These are phyloP conservation scores for Epithele typhae DNA, from an alignment of 768 basidiomycete genomes.

Conservation along the genomic window DNA sequence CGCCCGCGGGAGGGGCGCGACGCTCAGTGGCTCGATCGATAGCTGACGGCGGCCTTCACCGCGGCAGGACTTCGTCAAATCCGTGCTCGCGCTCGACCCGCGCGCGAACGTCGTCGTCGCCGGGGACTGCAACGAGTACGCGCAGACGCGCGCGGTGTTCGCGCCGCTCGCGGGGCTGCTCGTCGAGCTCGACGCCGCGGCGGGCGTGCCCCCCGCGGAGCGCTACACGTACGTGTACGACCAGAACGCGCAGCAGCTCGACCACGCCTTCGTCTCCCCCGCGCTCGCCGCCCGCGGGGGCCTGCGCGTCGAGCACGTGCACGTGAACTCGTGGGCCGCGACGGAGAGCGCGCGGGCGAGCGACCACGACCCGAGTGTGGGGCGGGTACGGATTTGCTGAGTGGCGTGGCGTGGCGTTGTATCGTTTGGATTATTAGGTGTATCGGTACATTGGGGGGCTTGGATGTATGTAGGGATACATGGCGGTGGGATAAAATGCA, in stretches of 20 bases:
- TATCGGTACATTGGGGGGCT: no score
- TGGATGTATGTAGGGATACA: slow-evolving; percentile 1
- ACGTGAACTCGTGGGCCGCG: slow-evolving; percentile 54
- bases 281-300: slow-evolving; percentile 34
- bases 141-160: slow-evolving; percentile 48
- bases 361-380: slow-evolving; percentile 60
- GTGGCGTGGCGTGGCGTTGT: neutral
- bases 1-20: no score
- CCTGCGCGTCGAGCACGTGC: slow-evolving; percentile 49
- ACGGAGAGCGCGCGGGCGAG: slow-evolving; percentile 38
- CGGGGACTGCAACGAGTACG: slow-evolving; percentile 60
- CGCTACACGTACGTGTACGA: slow-evolving; percentile 60
- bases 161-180: slow-evolving; percentile 38
- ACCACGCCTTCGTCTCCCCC: slow-evolving; percentile 48
- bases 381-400: slow-evolving; percentile 41
- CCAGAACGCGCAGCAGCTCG: slow-evolving; percentile 53
- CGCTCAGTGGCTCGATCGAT: no score
- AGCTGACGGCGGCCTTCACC: no score
- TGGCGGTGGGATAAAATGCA: neutral
- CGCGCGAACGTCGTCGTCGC: slow-evolving; percentile 46
- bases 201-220: slow-evolving; percentile 41
- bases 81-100: slow-evolving; percentile 39
- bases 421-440: no score
- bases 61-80: slow-evolving; percentile 42
- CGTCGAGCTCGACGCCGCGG: slow-evolving; percentile 46